Percentiles rank a stretch among this genome's conserved stretches.
Evolutionary conservation across 192 early-diverging fungal genomes (phyloP).

Genomic region (Backusella liffmaniae): DNA sequence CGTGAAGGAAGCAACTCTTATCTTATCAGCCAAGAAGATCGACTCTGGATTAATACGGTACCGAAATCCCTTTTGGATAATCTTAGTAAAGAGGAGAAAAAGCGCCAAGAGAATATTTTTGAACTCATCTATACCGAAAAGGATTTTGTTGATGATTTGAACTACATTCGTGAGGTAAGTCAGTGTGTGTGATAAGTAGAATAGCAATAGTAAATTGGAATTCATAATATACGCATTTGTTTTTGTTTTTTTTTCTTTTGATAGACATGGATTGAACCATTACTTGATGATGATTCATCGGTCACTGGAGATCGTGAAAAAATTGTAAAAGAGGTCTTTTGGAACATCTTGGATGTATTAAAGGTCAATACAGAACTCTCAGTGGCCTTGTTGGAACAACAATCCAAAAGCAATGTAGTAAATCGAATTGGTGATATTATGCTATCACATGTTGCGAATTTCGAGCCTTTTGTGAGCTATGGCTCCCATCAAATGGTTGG

Average conservation of each 20-base stretch:
- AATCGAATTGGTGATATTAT: slow-evolving; percentile 86
- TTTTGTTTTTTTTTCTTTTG: not conserved
- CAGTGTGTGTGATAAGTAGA: not conserved
- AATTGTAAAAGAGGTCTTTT: slow-evolving; percentile 71
- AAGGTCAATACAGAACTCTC: slow-evolving; percentile 61
- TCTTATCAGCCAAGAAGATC: slow-evolving; percentile 53
- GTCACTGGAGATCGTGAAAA: slow-evolving; percentile 44
- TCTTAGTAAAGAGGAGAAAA: slow-evolving; percentile 72
- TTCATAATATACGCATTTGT: not conserved
- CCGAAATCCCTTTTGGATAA: slow-evolving; percentile 71
- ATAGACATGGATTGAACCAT: slow-evolving; percentile 63
- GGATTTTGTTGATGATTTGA: slow-evolving; percentile 89
- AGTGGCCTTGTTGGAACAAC: slow-evolving; percentile 56
- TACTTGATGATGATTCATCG: slow-evolving; percentile 63
- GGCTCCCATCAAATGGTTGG: slow-evolving; percentile 83
- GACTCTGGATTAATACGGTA: slow-evolving; percentile 83
- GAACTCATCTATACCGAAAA: slow-evolving; percentile 91
- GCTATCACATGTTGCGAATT: slow-evolving; percentile 63
- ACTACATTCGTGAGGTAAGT: slow-evolving; percentile 69
- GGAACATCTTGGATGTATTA: slow-evolving; percentile 71
- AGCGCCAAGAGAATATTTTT: slow-evolving; percentile 91
- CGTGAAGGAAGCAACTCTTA: slow-evolving; percentile 13
- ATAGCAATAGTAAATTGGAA: not conserved
- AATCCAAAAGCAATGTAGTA: slow-evolving; percentile 66
- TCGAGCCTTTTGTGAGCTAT: slow-evolving; percentile 83